Percentiles rank a stretch among this genome's conserved stretches.
Conservation (phyloP, 2,329 filamentous ascomycete genomes). For the Clarireedia homoeocarpa region DNA sequence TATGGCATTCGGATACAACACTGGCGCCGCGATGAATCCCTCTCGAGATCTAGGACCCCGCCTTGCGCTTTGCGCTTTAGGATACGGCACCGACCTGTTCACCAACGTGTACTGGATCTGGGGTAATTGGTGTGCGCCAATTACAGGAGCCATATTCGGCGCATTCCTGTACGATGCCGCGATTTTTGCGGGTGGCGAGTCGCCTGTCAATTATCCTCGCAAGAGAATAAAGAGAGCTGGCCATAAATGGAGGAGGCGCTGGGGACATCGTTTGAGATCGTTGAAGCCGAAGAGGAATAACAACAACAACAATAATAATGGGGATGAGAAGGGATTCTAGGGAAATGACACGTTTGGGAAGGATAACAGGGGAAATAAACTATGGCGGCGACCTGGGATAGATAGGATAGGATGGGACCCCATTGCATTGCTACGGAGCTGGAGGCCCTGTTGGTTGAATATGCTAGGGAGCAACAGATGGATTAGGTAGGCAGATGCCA, state of each 20-base stretch:
- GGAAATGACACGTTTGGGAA: background rate
- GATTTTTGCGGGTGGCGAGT: constrained; percentile 43
- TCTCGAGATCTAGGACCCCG: constrained; percentile 43
- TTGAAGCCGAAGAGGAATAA: background rate
- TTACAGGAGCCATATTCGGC: constrained; percentile 34
- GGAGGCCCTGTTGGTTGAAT: background rate
- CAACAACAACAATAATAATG: background rate
- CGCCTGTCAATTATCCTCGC: constrained; percentile 43
- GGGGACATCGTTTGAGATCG: constrained; percentile 16
- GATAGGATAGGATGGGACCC: too few species aligned
- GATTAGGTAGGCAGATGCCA: too few species aligned
- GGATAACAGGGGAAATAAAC: too few species aligned
- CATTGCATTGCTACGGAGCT: background rate
- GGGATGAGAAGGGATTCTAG: background rate
- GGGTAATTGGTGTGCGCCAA: constrained; percentile 34
- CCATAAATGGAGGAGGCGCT: constrained; percentile 36
- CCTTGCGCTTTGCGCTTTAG: constrained; percentile 37
- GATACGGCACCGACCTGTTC: constrained; percentile 37
- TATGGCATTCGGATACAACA: constrained; percentile 39
- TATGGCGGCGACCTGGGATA: too few species aligned
- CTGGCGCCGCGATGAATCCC: constrained; percentile 41
- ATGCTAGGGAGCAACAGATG: too few species aligned
- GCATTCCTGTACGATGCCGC: constrained; percentile 43
- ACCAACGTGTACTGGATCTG: constrained; percentile 36
- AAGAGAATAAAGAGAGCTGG: constrained; percentile 34